Evolutionary conservation across 371 early-diverging fungal species (phyloP).

Genomic region (Hamiltosporidium tvaerminnensis): DNA sequence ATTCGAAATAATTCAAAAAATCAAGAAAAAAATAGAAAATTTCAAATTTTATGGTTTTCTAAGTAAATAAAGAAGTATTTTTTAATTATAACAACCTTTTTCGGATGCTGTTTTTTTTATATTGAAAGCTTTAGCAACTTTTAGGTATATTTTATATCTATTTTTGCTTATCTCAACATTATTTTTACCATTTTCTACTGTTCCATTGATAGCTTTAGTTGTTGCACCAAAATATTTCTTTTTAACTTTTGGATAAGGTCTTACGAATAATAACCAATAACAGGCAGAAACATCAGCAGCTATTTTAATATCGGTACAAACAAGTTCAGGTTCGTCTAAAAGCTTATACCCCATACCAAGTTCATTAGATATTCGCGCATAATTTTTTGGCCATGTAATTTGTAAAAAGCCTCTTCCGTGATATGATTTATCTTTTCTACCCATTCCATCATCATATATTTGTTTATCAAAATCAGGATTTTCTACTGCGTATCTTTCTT

Average conservation of each 20-base stretch:
- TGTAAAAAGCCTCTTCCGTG: constrained; percentile 53
- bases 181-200: constrained; percentile 35
- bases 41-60: too few species aligned
- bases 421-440: constrained; percentile 49
- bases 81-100: constrained; percentile 39
- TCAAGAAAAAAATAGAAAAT: too few species aligned
- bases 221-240: constrained; percentile 45
- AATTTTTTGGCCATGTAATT: constrained; percentile 51
- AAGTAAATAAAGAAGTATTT: too few species aligned
- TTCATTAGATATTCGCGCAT: constrained; percentile 39
- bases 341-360: constrained; percentile 40
- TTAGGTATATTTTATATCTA: constrained; percentile 42
- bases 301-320: constrained; percentile 35
- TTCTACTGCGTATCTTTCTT: constrained; percentile 45
- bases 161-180: constrained; percentile 37
- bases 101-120: constrained; percentile 37
- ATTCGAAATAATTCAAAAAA: too few species aligned
- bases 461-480: neutral
- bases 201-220: constrained; percentile 53
- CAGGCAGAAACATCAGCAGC: constrained; percentile 41
- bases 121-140: constrained; percentile 38
- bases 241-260: constrained; percentile 21
- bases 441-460: constrained; percentile 36
- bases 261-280: constrained; percentile 50
- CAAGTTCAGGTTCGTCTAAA: constrained; percentile 41